phyloP scores from a whole-genome alignment of 2,329 filamentous ascomycete genomes.

The Phoma sp. region DNA sequence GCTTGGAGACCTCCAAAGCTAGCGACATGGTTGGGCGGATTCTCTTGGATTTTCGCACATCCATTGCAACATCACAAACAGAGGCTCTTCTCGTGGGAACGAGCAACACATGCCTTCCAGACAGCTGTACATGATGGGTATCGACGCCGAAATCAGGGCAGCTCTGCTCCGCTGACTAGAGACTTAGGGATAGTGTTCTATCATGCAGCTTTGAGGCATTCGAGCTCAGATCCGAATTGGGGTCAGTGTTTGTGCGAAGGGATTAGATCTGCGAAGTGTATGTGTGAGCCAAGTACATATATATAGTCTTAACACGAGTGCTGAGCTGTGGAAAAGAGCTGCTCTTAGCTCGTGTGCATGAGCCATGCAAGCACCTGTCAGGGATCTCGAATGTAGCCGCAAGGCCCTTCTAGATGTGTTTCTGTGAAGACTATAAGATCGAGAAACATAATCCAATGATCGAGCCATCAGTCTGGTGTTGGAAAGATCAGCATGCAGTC shows the following conservation, averaged over 20 bases:
- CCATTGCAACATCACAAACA: neutral
- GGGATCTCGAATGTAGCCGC: neutral
- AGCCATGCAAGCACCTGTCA: too few relatives aligned
- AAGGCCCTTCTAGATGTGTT: neutral
- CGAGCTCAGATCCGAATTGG: too few relatives aligned
- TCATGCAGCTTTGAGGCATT: neutral
- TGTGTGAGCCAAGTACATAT: too few relatives aligned
- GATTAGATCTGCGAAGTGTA: too few relatives aligned
- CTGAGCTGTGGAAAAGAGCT: too few relatives aligned
- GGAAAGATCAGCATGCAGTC: conserved; percentile 13
- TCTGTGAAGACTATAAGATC: neutral
- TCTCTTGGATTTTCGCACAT: neutral
- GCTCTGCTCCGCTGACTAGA: too few relatives aligned
- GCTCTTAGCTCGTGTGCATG: too few relatives aligned
- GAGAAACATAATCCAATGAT: neutral
- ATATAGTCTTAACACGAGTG: too few relatives aligned
- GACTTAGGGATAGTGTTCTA: neutral
- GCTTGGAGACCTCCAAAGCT: neutral
- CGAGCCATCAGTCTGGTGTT: neutral
- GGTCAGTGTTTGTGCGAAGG: too few relatives aligned
- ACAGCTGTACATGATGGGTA: neutral
- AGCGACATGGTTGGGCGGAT: neutral
- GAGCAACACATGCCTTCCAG: neutral
- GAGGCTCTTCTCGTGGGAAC: neutral
- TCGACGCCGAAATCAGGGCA: too few relatives aligned